Evolutionary conservation across 345 rosid genomes (phyloP), one percentile per base, ranked within the genome.

Genomic region (Murraya koenigii): DNA sequence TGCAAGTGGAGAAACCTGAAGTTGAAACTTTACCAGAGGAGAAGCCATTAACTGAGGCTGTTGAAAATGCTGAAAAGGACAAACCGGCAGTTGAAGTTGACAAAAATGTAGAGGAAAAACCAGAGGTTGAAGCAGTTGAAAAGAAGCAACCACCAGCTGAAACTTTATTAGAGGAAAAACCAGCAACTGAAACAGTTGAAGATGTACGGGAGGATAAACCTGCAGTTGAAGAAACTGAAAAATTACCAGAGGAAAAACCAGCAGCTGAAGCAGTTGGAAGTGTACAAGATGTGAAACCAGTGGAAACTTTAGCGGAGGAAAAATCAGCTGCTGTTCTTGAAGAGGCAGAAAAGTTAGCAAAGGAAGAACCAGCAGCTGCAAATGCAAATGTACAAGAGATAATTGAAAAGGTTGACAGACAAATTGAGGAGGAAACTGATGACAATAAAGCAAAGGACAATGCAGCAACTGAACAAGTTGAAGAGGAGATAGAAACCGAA

Each of bases 21-120:
- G 25, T 26, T 61, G 75, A 79, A 79, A 68, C 63, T 58, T 62
- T 69, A 41, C n/a, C 30, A 33, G 80, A 77, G 54, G 58, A 77
- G 39, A 81, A 77, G 61, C 74, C 74, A 23, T 25, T 20, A 38
- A 33, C 26, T 5, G 68, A 80, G 71, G 74, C 54, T 23, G 80
- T 13, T 60, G 80, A 73, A 66, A 58, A 35, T 6, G 6, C 22
- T 1, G 19, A 7, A 44, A 64, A 61, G 52, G 83, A 71, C n/a
- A 80, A 80, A 41, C 41, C 35, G 11, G 54, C 23, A 6, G 44
- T 20, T 30, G 66, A 49, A 32, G 20, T 9, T 39, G 44, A 11
- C 10, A 39, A 39, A 39, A 39, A 39, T 39, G 13, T 39, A 39
- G 60, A 33, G 54, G 35, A 35, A 69, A 41, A 60, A 62, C 35